Percentiles rank a stretch among this genome's conserved stretches.
Evolutionary conservation across 2,329 filamentous ascomycete species (phyloP).

Genomic region (Orbilia oligospora): DNA sequence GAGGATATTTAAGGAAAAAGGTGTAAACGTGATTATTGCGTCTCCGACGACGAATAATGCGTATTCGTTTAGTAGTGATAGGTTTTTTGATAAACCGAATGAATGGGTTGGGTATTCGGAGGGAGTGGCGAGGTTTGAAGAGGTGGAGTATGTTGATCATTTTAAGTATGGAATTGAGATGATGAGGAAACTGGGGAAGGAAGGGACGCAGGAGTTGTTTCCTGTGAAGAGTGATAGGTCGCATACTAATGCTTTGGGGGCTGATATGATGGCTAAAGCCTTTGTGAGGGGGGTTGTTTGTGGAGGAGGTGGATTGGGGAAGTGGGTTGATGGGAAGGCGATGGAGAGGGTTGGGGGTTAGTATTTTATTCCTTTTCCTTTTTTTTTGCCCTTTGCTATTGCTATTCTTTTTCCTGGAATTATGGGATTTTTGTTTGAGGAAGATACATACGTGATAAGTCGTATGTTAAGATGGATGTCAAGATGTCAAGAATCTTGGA

Average conservation of each 20-base stretch:
- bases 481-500: slow-evolving; percentile 22
- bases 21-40: slow-evolving; percentile 33
- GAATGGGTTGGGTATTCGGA: slow-evolving; percentile 32
- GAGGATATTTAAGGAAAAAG: slow-evolving; percentile 3
- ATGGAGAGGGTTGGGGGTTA: slow-evolving; percentile 25
- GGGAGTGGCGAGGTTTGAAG: slow-evolving; percentile 5
- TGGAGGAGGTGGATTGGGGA: slow-evolving; percentile 10
- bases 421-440: not conserved
- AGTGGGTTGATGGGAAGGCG: slow-evolving; percentile 35
- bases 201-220: slow-evolving; percentile 34
- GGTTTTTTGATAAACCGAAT: slow-evolving; percentile 29
- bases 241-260: slow-evolving; percentile 33
- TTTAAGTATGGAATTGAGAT: slow-evolving; percentile 39
- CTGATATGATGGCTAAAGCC: slow-evolving; percentile 46
- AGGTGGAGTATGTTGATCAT: slow-evolving; percentile 33
- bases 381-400: not conserved
- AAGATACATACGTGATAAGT: not conserved
- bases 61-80: not conserved
- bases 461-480: not conserved
- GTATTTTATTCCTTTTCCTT: not conserved
- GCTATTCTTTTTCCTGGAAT: not conserved
- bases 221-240: slow-evolving; percentile 29
- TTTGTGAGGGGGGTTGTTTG: slow-evolving; percentile 38
- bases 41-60: slow-evolving; percentile 40
- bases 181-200: slow-evolving; percentile 25